Evolutionary conservation across 2,329 filamentous ascomycete species (phyloP), one percentile per base, ranked within the genome.

Genomic region (Apiospora rasikravindrae): DNA sequence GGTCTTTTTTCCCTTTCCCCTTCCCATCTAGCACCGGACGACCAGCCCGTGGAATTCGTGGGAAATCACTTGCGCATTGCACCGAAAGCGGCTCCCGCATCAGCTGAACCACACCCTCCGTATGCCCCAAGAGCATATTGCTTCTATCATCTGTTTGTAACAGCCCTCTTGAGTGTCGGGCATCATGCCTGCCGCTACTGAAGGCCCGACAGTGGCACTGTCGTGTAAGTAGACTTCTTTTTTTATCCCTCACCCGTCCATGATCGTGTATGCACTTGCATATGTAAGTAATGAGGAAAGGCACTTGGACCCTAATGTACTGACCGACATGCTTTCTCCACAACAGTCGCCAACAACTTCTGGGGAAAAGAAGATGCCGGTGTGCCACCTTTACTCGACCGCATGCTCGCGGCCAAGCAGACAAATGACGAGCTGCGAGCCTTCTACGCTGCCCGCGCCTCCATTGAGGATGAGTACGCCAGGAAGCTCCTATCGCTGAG

Each of bases 361-460:
- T 99, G 96, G 96, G 96, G 96, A 75, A 98, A 97, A 87, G 96
- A 98, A 82, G 96, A 99, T 87, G 96, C 96, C 69, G 97, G 96
- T 81, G 95, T 99, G 79, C 88, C 88, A 66, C 97, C 96, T 72
- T 90, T 99, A 79, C 88, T 99, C 42, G 94, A 96, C 82, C 96
- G 96, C 80, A 97, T 99, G 94, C 92, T 94, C 80, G 92, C 92
- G 83, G 94, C 96, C 68, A 99, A 99, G 86, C 91, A 93, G 78
- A 98, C 96, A 37, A 95, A 93, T 81, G 97, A 99, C 83, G 96
- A 99, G 84, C 84, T 99, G 69, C 96, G 94, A 80, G 87, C 92
- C 13, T 99, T 99, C 84, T 99, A 99, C 82, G 73, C 76, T 94
- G 96, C 94, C 72, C 94, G 96, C 73, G 93, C 95, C 70, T 92